Conservation (phyloP, 371 early-diverging fungal genomes). For the Blakeslea trispora region DNA sequence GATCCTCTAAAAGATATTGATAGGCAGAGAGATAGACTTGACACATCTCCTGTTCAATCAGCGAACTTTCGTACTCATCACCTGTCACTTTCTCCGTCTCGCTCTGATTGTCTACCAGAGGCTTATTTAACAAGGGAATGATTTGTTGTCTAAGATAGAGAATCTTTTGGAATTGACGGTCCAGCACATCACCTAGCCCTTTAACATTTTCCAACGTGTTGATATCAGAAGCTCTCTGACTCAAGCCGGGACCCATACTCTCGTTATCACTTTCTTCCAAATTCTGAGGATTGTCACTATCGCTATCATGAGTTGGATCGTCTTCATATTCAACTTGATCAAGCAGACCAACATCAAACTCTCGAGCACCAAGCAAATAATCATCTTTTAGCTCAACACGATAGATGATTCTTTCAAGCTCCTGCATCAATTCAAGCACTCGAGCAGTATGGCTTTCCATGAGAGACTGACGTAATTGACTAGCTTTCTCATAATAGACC, state of each 20-base stretch:
- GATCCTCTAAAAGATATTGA: slow-evolving; percentile 28
- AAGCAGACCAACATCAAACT: not conserved
- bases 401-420: not conserved
- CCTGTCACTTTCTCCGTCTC: slow-evolving; percentile 30
- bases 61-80: slow-evolving; percentile 45
- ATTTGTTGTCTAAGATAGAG: slow-evolving; percentile 27
- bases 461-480: slow-evolving; percentile 44
- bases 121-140: slow-evolving; percentile 21
- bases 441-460: slow-evolving; percentile 28
- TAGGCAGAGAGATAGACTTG: slow-evolving; percentile 32
- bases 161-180: slow-evolving; percentile 33
- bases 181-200: slow-evolving; percentile 20
- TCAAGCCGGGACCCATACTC: not conserved
- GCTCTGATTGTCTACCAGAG: slow-evolving; percentile 29
- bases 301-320: not conserved
- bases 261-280: not conserved
- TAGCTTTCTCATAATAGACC: slow-evolving; percentile 52
- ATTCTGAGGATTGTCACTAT: too few relatives aligned
- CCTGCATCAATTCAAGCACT: slow-evolving; percentile 12
- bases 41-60: slow-evolving; percentile 42
- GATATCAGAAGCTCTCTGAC: slow-evolving; percentile 3
- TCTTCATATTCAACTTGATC: not conserved
- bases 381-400: not conserved
- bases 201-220: slow-evolving; percentile 29
- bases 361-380: not conserved